phyloP scores from a whole-genome alignment of 164 flowering plant species.

The Cinnamomum chago region DNA sequence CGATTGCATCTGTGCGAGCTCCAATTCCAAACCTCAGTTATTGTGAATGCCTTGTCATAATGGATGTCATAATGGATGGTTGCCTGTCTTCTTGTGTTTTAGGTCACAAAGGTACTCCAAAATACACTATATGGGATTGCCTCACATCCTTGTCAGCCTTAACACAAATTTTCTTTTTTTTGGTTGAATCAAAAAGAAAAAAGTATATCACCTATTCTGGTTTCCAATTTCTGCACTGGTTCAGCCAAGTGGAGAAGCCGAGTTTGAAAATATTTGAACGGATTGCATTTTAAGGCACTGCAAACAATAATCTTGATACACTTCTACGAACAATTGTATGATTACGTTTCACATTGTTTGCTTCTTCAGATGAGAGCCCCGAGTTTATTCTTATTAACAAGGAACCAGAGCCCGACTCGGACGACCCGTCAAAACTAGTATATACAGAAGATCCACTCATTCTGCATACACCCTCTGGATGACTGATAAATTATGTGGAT shows the following conservation, averaged over 20 bases:
- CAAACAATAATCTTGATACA: neutral
- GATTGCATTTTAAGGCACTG: no score
- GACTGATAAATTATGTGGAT: conserved; percentile 66
- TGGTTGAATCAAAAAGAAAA: neutral
- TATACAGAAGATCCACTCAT: conserved; percentile 76
- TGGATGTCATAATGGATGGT: no score
- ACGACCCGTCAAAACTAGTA: conserved; percentile 62
- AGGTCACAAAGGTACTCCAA: neutral
- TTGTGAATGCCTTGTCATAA: no score
- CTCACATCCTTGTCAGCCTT: neutral
- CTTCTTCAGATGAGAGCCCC: conserved; percentile 48
- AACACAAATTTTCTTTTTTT: neutral
- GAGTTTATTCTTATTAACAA: conserved; percentile 76
- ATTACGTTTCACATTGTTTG: neutral
- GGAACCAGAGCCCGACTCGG: conserved; percentile 80
- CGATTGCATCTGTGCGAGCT: no score
- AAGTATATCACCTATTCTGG: neutral
- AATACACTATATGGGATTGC: neutral
- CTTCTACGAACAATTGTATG: neutral
- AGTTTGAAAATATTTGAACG: no score
- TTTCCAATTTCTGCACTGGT: neutral
- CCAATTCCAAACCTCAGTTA: no score
- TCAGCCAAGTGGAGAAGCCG: neutral
- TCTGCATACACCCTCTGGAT: conserved; percentile 67
- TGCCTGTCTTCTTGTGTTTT: no score